A percentile compares a stretch with the other conserved stretches of the same genome.
Evolutionary conservation across 805 yeast species (phyloP).

Genomic region (Zygosaccharomyces bisporus): DNA sequence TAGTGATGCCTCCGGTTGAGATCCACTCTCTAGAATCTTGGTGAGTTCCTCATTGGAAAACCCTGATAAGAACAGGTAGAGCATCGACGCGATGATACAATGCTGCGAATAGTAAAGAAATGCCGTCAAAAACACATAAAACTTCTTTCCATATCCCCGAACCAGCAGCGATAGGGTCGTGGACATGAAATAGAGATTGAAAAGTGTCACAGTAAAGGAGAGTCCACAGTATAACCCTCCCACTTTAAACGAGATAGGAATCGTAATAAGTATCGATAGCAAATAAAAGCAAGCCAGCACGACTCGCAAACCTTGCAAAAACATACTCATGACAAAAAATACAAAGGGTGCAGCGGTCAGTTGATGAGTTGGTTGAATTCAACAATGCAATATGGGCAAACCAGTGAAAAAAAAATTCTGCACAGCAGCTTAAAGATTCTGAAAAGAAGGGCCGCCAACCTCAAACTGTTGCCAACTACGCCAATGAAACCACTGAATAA

Average conservation of each 20-base stretch:
- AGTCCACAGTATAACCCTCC: slow-evolving; percentile 91
- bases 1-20: slow-evolving; percentile 26
- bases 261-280: slow-evolving; percentile 66
- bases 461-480: neutral
- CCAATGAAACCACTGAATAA: slow-evolving; percentile 2
- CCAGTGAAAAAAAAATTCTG: neutral
- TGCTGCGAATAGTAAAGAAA: slow-evolving; percentile 75
- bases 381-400: neutral
- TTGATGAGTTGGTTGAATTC: neutral
- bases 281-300: slow-evolving; percentile 59
- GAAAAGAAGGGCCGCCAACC: slow-evolving; percentile 6
- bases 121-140: slow-evolving; percentile 32
- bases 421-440: neutral
- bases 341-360: neutral
- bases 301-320: slow-evolving; percentile 28
- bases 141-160: slow-evolving; percentile 23
- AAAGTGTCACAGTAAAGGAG: slow-evolving; percentile 71
- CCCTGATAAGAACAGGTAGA: slow-evolving; percentile 62
- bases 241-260: slow-evolving; percentile 89
- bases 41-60: slow-evolving; percentile 40
- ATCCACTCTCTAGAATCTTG: slow-evolving; percentile 20
- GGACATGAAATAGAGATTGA: slow-evolving; percentile 62
- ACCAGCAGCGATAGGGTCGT: slow-evolving; percentile 65
- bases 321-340: slow-evolving; percentile 7
- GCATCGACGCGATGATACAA: slow-evolving; percentile 71